Conservation (phyloP, 768 basidiomycete species). For the Podaxis sp. region DNA sequence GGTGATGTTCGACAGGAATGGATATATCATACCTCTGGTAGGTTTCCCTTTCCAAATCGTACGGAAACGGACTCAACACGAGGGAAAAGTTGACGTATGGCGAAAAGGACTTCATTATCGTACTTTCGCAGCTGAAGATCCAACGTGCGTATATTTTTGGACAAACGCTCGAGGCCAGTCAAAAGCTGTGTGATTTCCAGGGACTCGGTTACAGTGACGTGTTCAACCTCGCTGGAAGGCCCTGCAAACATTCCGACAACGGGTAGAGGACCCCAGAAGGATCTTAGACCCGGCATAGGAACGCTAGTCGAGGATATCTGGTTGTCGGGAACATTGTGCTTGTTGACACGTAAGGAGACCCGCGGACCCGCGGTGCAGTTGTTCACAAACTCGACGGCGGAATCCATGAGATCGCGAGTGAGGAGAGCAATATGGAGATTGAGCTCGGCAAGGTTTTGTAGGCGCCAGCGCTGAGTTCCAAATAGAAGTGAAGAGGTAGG, state of each 20-base stretch:
- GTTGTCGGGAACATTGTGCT: constrained; percentile 28
- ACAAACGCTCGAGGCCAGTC: constrained; percentile 24
- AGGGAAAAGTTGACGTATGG: constrained; percentile 26
- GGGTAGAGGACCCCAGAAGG: constrained; percentile 27
- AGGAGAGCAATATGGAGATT: constrained; percentile 25
- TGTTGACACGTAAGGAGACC: constrained; percentile 22
- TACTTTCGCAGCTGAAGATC: constrained; percentile 27
- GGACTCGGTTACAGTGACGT: constrained; percentile 24
- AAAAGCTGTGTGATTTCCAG: constrained; percentile 20
- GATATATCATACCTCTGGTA: constrained; percentile 23
- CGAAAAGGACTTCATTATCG: constrained; percentile 33
- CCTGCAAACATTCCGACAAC: constrained; percentile 23
- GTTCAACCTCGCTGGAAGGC: constrained; percentile 17
- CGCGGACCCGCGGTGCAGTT: constrained; percentile 20
- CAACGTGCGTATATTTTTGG: constrained; percentile 20
- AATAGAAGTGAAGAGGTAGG: constrained; percentile 20
- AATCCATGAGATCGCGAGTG: constrained; percentile 28
- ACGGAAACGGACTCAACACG: constrained; percentile 22
- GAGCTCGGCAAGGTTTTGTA: constrained; percentile 20
- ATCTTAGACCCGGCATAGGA: constrained; percentile 24
- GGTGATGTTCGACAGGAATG: background rate
- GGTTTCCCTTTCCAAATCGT: constrained; percentile 23
- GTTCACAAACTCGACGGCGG: constrained; percentile 23
- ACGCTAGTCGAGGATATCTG: constrained; percentile 23
- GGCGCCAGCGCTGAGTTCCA: constrained; percentile 18